A percentile compares a stretch with the other conserved stretches of the same genome.
These are phyloP conservation scores for Aeschynomene evenia DNA, from an alignment of 306 rosid species.

Conservation along the genomic window DNA sequence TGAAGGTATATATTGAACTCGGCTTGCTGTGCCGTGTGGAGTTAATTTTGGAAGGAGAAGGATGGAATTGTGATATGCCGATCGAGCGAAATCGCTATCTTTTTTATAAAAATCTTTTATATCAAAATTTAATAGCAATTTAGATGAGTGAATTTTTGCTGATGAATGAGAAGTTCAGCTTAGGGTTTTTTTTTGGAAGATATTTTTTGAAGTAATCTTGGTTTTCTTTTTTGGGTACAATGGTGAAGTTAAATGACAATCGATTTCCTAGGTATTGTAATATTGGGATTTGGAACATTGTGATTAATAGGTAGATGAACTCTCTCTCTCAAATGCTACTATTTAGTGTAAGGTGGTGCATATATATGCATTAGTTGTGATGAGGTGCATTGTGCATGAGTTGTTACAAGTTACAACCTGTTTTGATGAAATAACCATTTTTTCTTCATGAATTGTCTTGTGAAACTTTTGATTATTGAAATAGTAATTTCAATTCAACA, in stretches of 20 bases:
- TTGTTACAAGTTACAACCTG: no score
- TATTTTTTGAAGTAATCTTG: constrained; percentile 9
- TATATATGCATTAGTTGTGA: constrained; percentile 1
- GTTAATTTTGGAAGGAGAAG: not conserved
- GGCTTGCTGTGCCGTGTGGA: not conserved
- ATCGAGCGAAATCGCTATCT: not conserved
- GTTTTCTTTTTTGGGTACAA: not conserved
- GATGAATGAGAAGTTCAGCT: constrained; percentile 6
- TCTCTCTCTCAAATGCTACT: not conserved
- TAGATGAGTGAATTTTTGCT: constrained; percentile 7
- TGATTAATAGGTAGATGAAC: not conserved
- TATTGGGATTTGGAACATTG: not conserved
- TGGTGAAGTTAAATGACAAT: constrained; percentile 17
- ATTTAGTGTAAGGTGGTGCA: not conserved
- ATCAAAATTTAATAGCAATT: not conserved
- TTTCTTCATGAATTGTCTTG: no score
- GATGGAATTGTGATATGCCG: not conserved
- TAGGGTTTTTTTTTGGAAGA: not conserved
- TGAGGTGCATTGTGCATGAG: not conserved
- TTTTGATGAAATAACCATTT: no score
- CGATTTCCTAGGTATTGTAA: not conserved
- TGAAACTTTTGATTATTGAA: no score
- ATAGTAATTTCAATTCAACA: no score
- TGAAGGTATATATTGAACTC: not conserved
- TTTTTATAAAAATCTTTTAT: not conserved